Evolutionary conservation across 2,329 filamentous ascomycete species (phyloP).

Genomic region (Cladosporium sp.): DNA sequence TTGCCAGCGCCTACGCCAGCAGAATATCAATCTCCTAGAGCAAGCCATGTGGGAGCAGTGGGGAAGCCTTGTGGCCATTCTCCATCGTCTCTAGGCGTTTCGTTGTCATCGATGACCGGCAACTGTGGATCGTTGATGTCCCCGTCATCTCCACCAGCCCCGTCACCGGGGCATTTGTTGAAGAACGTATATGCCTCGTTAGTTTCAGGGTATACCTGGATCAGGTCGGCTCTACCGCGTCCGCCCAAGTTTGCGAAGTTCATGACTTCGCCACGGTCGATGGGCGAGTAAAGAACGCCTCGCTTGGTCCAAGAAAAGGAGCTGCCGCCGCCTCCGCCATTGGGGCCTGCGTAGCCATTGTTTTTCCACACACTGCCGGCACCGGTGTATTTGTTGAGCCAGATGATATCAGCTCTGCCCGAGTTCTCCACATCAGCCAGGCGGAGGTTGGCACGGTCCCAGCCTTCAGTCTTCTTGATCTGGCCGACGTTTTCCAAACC

Average conservation of each 20-base stretch:
- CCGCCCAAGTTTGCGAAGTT: background rate
- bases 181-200: background rate
- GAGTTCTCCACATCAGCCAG: slow-evolving; percentile 5
- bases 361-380: background rate
- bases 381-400: slow-evolving; percentile 4
- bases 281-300: slow-evolving; percentile 3
- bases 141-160: background rate
- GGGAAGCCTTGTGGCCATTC: background rate
- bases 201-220: background rate
- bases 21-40: too few relatives aligned
- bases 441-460: slow-evolving; percentile 14
- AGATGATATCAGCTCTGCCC: slow-evolving; percentile 10
- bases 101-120: background rate
- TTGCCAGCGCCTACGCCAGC: too few relatives aligned
- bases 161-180: background rate
- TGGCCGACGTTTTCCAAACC: slow-evolving; percentile 11
- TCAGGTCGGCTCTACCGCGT: background rate
- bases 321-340: background rate
- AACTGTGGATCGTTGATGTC: background rate
- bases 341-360: slow-evolving; percentile 1
- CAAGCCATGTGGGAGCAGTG: too few relatives aligned
- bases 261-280: background rate
- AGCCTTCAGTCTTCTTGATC: slow-evolving; percentile 11
- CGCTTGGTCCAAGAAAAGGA: slow-evolving; percentile 1
- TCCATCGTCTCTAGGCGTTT: background rate